Evolutionary conservation across 495 filamentous ascomycete species (phyloP), one percentile per base, ranked within the genome.

Genomic region (Penicillium tannophilum): DNA sequence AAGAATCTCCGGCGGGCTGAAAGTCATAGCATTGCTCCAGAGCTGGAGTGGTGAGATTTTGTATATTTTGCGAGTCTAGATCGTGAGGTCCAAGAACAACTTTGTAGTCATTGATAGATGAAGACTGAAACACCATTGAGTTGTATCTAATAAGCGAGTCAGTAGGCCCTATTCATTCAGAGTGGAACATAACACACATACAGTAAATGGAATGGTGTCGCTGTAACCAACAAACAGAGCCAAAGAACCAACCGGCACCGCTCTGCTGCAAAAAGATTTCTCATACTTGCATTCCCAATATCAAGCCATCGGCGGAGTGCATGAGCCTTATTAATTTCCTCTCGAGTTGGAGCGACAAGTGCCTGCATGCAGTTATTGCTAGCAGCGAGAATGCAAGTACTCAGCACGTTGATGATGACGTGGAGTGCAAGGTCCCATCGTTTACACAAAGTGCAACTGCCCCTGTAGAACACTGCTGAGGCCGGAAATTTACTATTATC

Each of bases 281-380:
- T 45, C 0, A 64, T 5, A 52, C 63, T 60, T 19, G 59, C 24
- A 41, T 55, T 36, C 0, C 69, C 70, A 16, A 72, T 68, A 19
- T 67, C 64, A 11, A 72, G 63, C 63, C 65, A 72, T 23, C 54
- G 23, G 1, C 64, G 12, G 8, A 36, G 6, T 0, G 50, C 53
- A 56, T 73, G 72, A 3, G 11, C 14, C 35, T 20, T 7, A 30
- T 74, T 58, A 2, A 72, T 49, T 3, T 71, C 69, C 11, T 58
- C 54, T 24, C 73, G 35, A 1, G 63, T 72, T 7, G 72, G 73
- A 3, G 70, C 66, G 3, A 51, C 57, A 10, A 77, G 52, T 12
- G 68, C 55, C 41, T 80, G 76, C 76, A 79, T 78, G 45, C 67
- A 73, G 50, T 75, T 73, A 36, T 69, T 73, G 33, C 70, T 72